phyloP scores from a whole-genome alignment of 805 yeast species.

The Pichia deserticola region DNA sequence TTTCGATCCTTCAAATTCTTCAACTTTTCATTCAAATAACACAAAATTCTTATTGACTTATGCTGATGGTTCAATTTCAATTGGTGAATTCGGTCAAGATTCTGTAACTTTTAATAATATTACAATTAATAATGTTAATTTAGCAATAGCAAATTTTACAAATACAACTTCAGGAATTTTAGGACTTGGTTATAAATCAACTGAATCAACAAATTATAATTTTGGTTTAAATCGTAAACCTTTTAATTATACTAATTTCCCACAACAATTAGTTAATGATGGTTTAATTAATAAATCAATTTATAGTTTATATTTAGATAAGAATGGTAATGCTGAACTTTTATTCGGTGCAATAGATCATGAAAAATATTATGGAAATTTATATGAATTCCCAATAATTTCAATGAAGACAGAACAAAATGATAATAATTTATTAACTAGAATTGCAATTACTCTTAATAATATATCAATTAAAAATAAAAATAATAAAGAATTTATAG shows the following conservation, averaged over 20 bases:
- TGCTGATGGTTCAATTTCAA: slow-evolving; percentile 39
- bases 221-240: slow-evolving; percentile 2
- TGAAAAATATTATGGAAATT: slow-evolving; percentile 47
- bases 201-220: slow-evolving; percentile 48
- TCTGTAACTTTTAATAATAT: slow-evolving; percentile 42
- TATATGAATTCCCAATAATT: slow-evolving; percentile 25
- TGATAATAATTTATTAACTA: neutral
- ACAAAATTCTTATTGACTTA: slow-evolving; percentile 36
- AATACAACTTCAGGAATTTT: slow-evolving; percentile 61
- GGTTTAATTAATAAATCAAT: slow-evolving; percentile 48
- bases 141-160: slow-evolving; percentile 65
- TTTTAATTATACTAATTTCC: slow-evolving; percentile 56
- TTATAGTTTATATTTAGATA: slow-evolving; percentile 51
- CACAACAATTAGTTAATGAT: slow-evolving; percentile 45
- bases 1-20: slow-evolving; percentile 23
- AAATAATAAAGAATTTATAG: neutral
- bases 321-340: slow-evolving; percentile 39
- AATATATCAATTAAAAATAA: neutral
- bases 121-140: slow-evolving; percentile 42
- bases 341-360: slow-evolving; percentile 68
- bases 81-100: slow-evolving; percentile 56
- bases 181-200: slow-evolving; percentile 60
- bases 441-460: slow-evolving; percentile 7
- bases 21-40: slow-evolving; percentile 29
- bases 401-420: neutral